Conservation (phyloP, 2,329 filamentous ascomycete genomes). For the Penicillium corylophilum region DNA sequence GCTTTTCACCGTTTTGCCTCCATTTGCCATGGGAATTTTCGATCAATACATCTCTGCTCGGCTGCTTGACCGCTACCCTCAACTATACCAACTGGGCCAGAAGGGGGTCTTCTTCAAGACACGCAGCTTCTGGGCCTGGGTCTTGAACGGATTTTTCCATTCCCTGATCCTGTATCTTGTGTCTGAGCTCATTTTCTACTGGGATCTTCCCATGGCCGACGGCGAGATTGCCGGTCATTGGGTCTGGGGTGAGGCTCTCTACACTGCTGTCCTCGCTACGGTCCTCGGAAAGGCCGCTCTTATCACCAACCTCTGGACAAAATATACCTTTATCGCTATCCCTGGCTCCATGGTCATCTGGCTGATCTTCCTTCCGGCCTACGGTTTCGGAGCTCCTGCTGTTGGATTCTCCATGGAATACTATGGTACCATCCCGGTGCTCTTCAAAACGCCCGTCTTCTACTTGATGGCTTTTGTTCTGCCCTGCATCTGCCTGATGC, state of each 20-base stretch:
- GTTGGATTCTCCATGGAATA: slow-evolving; percentile 80
- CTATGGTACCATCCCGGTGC: slow-evolving; percentile 73
- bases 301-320: slow-evolving; percentile 97
- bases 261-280: slow-evolving; percentile 88
- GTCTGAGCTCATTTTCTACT: slow-evolving; percentile 75
- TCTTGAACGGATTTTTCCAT: slow-evolving; percentile 92
- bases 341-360: slow-evolving; percentile 90
- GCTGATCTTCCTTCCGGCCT: slow-evolving; percentile 85
- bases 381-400: slow-evolving; percentile 81
- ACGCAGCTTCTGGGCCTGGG: slow-evolving; percentile 90
- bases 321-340: slow-evolving; percentile 94
- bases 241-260: slow-evolving; percentile 96
- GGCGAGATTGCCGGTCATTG: slow-evolving; percentile 87
- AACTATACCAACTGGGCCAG: slow-evolving; percentile 90
- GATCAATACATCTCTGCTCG: slow-evolving; percentile 97
- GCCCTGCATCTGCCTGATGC: slow-evolving; percentile 75
- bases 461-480: slow-evolving; percentile 86
- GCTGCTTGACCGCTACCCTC: slow-evolving; percentile 89
- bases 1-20: slow-evolving; percentile 91
- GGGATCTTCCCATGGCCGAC: slow-evolving; percentile 74
- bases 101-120: slow-evolving; percentile 91
- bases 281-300: slow-evolving; percentile 93
- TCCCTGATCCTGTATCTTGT: slow-evolving; percentile 90
- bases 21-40: slow-evolving; percentile 90
- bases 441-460: slow-evolving; percentile 81